A percentile compares a stretch with the other conserved stretches of the same genome.
Conservation (phyloP, 1,284 basidiomycete species). For the Naganishia liquefaciens region DNA sequence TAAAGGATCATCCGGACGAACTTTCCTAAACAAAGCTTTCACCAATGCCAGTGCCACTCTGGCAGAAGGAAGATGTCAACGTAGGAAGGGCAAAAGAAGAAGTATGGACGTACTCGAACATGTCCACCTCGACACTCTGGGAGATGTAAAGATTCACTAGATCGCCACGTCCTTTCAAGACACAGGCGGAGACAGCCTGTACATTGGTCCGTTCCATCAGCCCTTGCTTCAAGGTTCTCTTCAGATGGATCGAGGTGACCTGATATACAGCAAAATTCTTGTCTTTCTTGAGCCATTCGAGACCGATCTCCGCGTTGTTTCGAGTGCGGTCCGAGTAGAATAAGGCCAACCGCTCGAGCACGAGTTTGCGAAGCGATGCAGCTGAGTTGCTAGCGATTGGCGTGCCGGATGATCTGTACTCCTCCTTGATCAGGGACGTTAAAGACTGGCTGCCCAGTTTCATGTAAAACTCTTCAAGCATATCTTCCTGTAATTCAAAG, state of each 20-base stretch:
- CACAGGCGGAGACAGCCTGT: constrained; percentile 68
- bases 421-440: constrained; percentile 71
- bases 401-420: constrained; percentile 58
- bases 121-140: constrained; percentile 72
- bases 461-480: constrained; percentile 52
- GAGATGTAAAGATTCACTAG: constrained; percentile 77
- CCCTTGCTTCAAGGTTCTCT: constrained; percentile 44
- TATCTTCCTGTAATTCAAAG: constrained; percentile 41
- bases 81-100: background rate
- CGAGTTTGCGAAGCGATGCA: constrained; percentile 54
- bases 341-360: constrained; percentile 84
- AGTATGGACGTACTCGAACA: constrained; percentile 80
- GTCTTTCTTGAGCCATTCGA: constrained; percentile 70
- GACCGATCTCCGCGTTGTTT: constrained; percentile 66
- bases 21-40: constrained; percentile 69
- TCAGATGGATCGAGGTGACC: constrained; percentile 55
- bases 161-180: constrained; percentile 59
- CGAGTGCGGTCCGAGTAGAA: constrained; percentile 88
- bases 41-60: constrained; percentile 80
- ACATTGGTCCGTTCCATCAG: constrained; percentile 42
- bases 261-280: constrained; percentile 65
- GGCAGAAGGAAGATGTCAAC: constrained; percentile 4
- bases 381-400: constrained; percentile 40
- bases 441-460: constrained; percentile 65
- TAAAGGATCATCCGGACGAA: constrained; percentile 77